Evolutionary conservation across 1,139 yeast species (phyloP), one percentile per base, ranked within the genome.

Genomic region (Insectozyma bohioensis): DNA sequence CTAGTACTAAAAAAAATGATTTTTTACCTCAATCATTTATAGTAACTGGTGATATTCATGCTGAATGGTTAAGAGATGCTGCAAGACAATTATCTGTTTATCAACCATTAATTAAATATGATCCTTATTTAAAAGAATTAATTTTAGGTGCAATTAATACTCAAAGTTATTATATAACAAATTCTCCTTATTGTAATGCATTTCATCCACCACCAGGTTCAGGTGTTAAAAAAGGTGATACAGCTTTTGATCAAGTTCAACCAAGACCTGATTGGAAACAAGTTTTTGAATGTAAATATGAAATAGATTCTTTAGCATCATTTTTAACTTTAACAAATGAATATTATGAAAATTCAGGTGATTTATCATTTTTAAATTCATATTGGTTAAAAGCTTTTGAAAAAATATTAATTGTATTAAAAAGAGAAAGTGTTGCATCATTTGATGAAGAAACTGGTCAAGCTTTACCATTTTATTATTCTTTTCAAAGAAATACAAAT

Each of bases 261-360:
- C 96, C 96, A 0, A 48, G 53, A 4, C 90, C 88, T 2, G 76
- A 84, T 43, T 83, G 90, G 79, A 54, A 56, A 13, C 67, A 67
- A 14, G 95, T 86, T 1, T 87, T 86, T 57, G 96, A 87, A 54
- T 87, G 96, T 59, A 87, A 87, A 54, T 87, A 85, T 63, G 96
- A 87, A 52, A 67, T 87, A 39, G 96, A 87, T 55, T 83, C 95
- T 2, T 63, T 88, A 34, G 95, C 95, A 0, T 80, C 94, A 5
- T 87, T 86, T 48, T 61, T 87, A 39, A 81, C 90, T 0, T 59
- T 87, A 35, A 67, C 85, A 6, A 84, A 83, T 49, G 92, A 83
- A 42, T 88, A 82, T 54, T 79, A 60, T 46, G 72, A 67, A 26
- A 58, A 74, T 38, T 65, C 75, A 0, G 63, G 62, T 8, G 82